phyloP scores from a whole-genome alignment of 192 early-diverging fungal species.

The Coemansia sp. region DNA sequence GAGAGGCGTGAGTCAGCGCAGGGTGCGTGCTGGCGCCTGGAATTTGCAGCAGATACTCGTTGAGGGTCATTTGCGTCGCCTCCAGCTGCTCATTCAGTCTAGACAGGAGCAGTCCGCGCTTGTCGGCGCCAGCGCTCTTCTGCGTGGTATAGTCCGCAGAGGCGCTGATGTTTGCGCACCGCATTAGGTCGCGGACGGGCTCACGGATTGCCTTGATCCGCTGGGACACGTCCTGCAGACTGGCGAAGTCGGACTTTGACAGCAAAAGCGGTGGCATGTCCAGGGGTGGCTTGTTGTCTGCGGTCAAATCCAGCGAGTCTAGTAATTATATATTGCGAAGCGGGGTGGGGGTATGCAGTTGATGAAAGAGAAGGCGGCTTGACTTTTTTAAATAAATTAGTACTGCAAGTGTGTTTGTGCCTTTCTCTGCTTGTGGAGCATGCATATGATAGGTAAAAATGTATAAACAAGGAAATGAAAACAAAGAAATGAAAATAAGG shows the following conservation, averaged over 20 bases:
- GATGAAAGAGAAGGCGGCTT: conserved; percentile 1
- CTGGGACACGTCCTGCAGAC: conserved; percentile 35
- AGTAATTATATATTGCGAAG: conserved; percentile 4
- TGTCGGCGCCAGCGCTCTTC: neutral
- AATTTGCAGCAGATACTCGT: conserved; percentile 30
- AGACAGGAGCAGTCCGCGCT: conserved; percentile 9
- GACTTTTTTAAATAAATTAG: conserved; percentile 1
- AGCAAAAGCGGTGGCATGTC: conserved; percentile 15
- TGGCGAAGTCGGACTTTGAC: conserved; percentile 24
- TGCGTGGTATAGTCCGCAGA: neutral
- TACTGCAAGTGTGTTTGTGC: neutral
- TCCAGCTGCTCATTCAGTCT: conserved; percentile 42
- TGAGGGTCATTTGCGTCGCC: conserved; percentile 19
- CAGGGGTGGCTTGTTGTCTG: conserved; percentile 8
- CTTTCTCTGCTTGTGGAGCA: neutral
- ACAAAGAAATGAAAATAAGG: neutral
- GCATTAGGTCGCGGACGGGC: conserved; percentile 44
- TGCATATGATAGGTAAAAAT: conserved; percentile 2
- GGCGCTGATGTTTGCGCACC: conserved; percentile 14
- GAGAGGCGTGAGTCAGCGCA: conserved; percentile 7
- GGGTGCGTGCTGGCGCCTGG: conserved; percentile 24
- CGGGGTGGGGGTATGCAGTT: neutral
- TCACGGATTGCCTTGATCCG: conserved; percentile 39
- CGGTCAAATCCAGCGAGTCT: conserved; percentile 1
- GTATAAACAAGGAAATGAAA: conserved; percentile 8